Percentiles rank a stretch among this genome's conserved stretches.
phyloP scores from a whole-genome alignment of 2,329 filamentous ascomycete species.

The Cordyceps javanica region DNA sequence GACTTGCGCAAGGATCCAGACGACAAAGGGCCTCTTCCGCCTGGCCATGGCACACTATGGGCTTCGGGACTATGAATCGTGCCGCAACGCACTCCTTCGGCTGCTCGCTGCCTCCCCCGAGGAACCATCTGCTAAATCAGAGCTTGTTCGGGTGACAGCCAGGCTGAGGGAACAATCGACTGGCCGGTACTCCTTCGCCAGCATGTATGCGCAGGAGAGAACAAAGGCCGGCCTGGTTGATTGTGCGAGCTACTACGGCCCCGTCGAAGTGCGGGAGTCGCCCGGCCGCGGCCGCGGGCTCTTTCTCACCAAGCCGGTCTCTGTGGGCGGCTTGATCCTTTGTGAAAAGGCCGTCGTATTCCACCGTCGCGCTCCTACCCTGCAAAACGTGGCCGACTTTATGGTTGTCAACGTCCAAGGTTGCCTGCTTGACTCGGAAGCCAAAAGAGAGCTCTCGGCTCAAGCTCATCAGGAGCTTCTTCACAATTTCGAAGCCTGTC shows the following conservation, averaged over 20 bases:
- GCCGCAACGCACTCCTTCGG: neutral
- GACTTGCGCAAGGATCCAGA: neutral
- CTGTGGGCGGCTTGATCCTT: neutral
- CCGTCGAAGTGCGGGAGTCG: neutral
- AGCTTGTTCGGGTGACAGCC: neutral
- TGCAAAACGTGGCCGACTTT: neutral
- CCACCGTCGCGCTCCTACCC: neutral
- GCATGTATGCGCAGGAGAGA: neutral
- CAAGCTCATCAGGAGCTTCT: neutral
- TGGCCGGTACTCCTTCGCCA: neutral
- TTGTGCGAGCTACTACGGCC: neutral
- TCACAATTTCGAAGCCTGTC: neutral
- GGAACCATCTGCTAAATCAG: neutral
- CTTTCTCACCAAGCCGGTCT: neutral
- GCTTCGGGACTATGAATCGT: neutral
- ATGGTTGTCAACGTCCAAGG: neutral
- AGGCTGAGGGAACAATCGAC: neutral
- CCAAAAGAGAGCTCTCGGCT: neutral
- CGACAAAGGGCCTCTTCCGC: neutral
- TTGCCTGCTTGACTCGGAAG: neutral
- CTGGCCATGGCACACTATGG: neutral
- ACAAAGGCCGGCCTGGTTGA: neutral
- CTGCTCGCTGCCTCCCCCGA: neutral
- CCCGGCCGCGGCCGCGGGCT: neutral
- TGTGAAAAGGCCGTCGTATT: neutral